phyloP scores from a whole-genome alignment of 2,329 filamentous ascomycete genomes.

The Trichoderma sp. region DNA sequence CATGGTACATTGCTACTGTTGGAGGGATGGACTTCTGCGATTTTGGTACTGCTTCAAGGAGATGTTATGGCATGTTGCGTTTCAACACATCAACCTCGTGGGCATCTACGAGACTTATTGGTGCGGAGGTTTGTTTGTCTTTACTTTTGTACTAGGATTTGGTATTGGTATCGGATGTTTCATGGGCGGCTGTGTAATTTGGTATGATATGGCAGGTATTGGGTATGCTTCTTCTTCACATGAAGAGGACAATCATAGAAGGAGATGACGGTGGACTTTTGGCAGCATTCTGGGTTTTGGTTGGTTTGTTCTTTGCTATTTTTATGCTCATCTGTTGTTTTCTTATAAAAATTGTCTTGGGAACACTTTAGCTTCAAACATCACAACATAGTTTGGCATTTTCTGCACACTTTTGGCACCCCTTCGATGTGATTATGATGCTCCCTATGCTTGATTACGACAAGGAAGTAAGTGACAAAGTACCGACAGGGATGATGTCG shows the following conservation, averaged over 20 bases:
- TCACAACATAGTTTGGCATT: neutral
- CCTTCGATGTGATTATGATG: neutral
- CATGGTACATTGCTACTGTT: neutral
- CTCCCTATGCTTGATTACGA: neutral
- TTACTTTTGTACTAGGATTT: neutral
- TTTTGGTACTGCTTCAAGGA: neutral
- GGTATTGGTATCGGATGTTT: neutral
- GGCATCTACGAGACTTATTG: neutral
- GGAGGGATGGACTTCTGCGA: constrained; percentile 6
- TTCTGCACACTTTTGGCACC: neutral
- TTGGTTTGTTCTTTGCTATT: neutral
- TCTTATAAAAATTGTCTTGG: neutral
- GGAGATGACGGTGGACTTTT: neutral
- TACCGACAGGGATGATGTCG: neutral
- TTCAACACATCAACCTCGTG: neutral
- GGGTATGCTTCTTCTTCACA: neutral
- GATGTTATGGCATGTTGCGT: neutral
- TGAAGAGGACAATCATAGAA: neutral
- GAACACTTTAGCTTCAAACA: neutral
- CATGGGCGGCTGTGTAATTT: neutral
- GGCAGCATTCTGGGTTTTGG: neutral
- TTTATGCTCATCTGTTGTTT: neutral
- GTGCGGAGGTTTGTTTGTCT: neutral
- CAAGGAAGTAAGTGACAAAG: neutral
- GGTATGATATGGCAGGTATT: neutral